phyloP scores from a whole-genome alignment of 108 stramenopile species.

The Nannochloropsis oceanica region DNA sequence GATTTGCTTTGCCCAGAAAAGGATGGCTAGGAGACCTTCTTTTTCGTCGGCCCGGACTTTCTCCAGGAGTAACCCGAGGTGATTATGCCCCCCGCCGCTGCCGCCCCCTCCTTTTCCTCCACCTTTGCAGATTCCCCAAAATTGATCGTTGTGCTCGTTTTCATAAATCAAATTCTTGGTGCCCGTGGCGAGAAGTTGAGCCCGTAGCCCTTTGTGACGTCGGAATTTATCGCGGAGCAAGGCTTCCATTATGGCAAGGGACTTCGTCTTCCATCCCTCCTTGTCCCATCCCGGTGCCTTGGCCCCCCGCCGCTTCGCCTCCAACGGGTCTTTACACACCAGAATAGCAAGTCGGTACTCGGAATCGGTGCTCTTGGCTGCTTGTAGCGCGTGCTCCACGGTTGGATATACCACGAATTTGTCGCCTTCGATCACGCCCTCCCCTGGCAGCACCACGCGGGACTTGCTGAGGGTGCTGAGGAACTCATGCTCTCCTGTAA shows the following conservation, averaged over 20 bases:
- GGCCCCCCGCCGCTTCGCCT: slow-evolving; percentile 21
- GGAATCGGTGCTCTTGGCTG: slow-evolving; percentile 20
- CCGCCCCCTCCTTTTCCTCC: not conserved
- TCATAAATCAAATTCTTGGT: slow-evolving; percentile 8
- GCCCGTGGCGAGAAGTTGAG: slow-evolving; percentile 13
- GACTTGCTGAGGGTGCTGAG: slow-evolving; percentile 11
- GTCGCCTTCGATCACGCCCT: not conserved
- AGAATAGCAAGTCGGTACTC: slow-evolving; percentile 2
- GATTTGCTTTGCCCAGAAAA: slow-evolving; percentile 13
- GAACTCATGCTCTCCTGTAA: slow-evolving; percentile 18
- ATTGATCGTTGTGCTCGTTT: slow-evolving; percentile 23
- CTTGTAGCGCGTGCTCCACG: slow-evolving; percentile 26
- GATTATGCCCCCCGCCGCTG: slow-evolving; percentile 20
- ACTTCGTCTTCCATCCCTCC: slow-evolving; percentile 1
- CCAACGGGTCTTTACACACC: slow-evolving; percentile 10
- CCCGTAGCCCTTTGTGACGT: slow-evolving; percentile 17
- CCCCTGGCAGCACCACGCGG: slow-evolving; percentile 16
- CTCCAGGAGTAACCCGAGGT: slow-evolving; percentile 27
- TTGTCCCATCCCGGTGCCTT: not conserved
- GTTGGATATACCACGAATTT: not conserved
- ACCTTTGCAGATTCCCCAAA: slow-evolving; percentile 26
- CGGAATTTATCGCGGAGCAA: slow-evolving; percentile 30
- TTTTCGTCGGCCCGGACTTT: slow-evolving; percentile 12
- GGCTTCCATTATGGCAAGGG: slow-evolving; percentile 15
- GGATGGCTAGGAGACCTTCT: slow-evolving; percentile 5